Evolutionary conservation across 352 stramenopile genomes (phyloP), one percentile per base, ranked within the genome.

Genomic region (Pythium biforme): DNA sequence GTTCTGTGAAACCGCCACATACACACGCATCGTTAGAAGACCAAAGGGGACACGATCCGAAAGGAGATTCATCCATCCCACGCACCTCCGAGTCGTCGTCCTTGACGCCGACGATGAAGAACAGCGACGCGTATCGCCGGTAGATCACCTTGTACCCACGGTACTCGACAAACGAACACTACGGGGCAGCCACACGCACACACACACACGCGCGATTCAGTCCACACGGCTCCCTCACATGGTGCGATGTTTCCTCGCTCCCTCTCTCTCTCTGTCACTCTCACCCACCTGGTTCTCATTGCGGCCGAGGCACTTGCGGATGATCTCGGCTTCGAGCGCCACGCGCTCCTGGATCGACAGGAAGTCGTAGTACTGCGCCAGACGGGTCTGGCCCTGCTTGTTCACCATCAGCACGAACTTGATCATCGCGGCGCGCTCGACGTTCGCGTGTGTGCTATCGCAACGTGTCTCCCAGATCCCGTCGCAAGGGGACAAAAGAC

Each of bases 101-200:
- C 74, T 99, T 98, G 34, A 98, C 93, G 46, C 97, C 98, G 11
- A 99, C 97, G 74, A 99, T 99, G 84, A 99, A 99, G 79, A 99
- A 99, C 9, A 99, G 82, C 63, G 96, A 99, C 43, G 98, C 98
- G 76, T 99, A 99, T 80, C 97, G 81, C 69, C 97, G 81, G 81
- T 99, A 99, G 52, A 98, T 97, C 52, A 98, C 91, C 76, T 99
- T 99, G 81, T 99, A 99, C 45, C 97, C 97, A 22, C 97, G 92
- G 80, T 99, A 99, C 79, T 99, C 97, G 48, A 99, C 88, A 74
- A 99, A 99, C 46, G 95, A 99, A 77, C 97, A 99, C 82, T 99
- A 74, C 20, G 83, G 31, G 17, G 9, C 29, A 33, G 4, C 4
- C 9, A 33, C 4, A 25, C 0, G 27, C 29, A 62, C 1, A 22